Percentiles rank a stretch among this genome's conserved stretches.
Evolutionary conservation across 2,329 filamentous ascomycete species (phyloP).

Genomic region (Parastagonospora avenae): DNA sequence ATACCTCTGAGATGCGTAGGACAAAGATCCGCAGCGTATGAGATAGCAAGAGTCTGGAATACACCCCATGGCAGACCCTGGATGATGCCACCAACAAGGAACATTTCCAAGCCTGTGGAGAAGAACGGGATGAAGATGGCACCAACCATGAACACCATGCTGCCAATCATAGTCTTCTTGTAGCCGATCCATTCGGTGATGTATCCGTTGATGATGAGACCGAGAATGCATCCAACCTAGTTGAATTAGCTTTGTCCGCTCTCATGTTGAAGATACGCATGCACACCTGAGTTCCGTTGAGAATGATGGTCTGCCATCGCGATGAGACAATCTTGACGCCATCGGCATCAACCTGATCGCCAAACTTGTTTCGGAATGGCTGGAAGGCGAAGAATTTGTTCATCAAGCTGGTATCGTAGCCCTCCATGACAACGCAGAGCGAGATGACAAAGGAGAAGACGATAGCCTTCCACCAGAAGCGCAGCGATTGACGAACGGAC

Average conservation of each 20-base stretch:
- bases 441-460: constrained; percentile 82
- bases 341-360: constrained; percentile 39
- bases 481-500: constrained; percentile 71
- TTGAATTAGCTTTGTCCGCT: constrained; percentile 10
- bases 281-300: constrained; percentile 49
- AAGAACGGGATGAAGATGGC: constrained; percentile 37
- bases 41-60: constrained; percentile 43
- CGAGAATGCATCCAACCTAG: constrained; percentile 48
- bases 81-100: constrained; percentile 62
- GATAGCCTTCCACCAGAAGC: constrained; percentile 82
- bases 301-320: constrained; percentile 51
- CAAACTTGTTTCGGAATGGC: constrained; percentile 49
- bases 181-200: constrained; percentile 50
- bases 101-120: constrained; percentile 54
- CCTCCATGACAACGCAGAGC: constrained; percentile 87
- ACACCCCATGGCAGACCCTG: constrained; percentile 51
- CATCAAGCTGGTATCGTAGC: constrained; percentile 78
- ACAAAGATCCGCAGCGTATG: constrained; percentile 59
- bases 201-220: constrained; percentile 51
- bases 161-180: constrained; percentile 33
- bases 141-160: constrained; percentile 28
- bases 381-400: constrained; percentile 71
- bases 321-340: constrained; percentile 47
- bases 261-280: constrained; percentile 8
- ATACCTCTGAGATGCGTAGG: constrained; percentile 66